Base-by-base conservation (phyloP, 371 early-diverging fungal species). In the Umbelopsis sp. region DNA sequence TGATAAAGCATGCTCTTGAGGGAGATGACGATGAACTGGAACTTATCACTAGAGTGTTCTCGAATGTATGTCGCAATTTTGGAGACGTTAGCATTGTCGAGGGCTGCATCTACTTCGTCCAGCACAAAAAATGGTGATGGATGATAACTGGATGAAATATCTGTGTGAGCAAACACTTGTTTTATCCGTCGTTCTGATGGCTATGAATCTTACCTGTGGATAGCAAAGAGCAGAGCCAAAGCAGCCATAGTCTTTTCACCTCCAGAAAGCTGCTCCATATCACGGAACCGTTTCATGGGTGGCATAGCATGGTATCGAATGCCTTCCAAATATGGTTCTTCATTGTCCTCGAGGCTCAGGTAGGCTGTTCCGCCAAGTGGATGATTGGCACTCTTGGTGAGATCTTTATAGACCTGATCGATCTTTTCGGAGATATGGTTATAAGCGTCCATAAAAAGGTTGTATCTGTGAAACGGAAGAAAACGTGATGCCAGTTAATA, bases 241-340 rank as follows among this genome's bases (percentile, higher is more conserved):
- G 98, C 96, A 0, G 99, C 99, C 29, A 99, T 95, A 16, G 99
- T 98, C 87, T 98, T 99, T 83, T 99, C 99, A 70, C 99, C 99
- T 29, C 99, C 99, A 44, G 97, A 97, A 10, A 99, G 85, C 72
- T 96, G 94, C 64, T 97, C 97, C 96, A 99, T 99, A 78, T 99
- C 99, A 65, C 97, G 86, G 87, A 99, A 99, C 46, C 97, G 91
- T 85, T 99, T 99, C 90, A 96, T 92, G 6, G 99, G 99, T 5
- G 99, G 99, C 98, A 99, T 98, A 0, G 99, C 97, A 77, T 99
- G 99, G 84, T 97, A 99, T 72, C 94, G 93, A 63, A 99, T 89
- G 16, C 98, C 97, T 67, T 92, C 92, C 63, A 92, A 75, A 72
- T 96, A 99, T 4, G 99, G 99, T 74, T 99, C 99, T 72, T 96